Base-by-base conservation (phyloP, 2,329 filamentous ascomycete species). In the Cercospora berteroae region DNA sequence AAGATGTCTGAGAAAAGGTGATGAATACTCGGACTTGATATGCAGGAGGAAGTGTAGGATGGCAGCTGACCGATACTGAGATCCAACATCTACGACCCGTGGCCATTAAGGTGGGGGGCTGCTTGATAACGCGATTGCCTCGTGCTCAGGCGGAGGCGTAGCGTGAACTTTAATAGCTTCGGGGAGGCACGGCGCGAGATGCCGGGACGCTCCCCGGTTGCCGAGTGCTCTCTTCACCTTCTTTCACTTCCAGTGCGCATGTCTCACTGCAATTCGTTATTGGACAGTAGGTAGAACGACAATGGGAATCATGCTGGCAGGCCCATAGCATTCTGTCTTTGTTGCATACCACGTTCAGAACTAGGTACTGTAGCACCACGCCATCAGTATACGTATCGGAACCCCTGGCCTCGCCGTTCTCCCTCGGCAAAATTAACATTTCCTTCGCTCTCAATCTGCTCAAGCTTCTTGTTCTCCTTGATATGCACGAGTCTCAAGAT, bases 391-490 rank as follows among this genome's bases (percentile, higher is more conserved):
- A 64, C 61, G 44, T 64, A 64, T 44, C 61, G 18, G 23, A 64
- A 64, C 9, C 61, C 61, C 36, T 64, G 48, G 27, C 61, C 61
- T 27, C 61, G 29, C n/a, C 48, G 27, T 42, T 64, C 50, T 13
- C 52, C 48, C 16, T 50, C 25, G 12, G 48, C 48, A 44, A 27
- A 12, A 57, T 39, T 25, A 13, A 20, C 48, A n/a, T 9, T 50
- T 29, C 29, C 55, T 33, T 57, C 50, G 12, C 48, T 44, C 61
- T 77, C 75, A 4, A 64, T 64, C 13, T 48, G 64, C 27, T 67
- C 70, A 16, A 81, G 60, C 64, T 73, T 74, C 65, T 69, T 76
- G 44, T 81, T 81, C 73, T 80, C 78, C 9, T 70, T 69, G 1
- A 67, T 67, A 66, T 80, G 77, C 16, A 78, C 70, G 0, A 77